Conservation (phyloP, 345 rosid genomes). For the Dipteronia dyeriana region DNA sequence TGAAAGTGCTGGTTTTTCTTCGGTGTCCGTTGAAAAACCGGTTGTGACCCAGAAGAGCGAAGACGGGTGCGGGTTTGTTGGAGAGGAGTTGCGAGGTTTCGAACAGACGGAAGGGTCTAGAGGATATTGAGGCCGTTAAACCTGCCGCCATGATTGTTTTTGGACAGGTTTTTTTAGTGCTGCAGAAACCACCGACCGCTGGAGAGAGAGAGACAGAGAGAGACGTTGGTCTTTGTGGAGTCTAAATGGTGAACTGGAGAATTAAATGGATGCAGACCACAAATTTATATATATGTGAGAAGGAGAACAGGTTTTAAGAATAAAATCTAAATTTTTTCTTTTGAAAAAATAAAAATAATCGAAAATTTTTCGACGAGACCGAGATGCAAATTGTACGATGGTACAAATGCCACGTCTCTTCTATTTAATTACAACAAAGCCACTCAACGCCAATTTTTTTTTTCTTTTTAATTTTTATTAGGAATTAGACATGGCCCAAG, state of each 20-base stretch:
- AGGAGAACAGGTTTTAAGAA: not conserved
- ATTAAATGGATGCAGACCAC: slow-evolving; percentile 48
- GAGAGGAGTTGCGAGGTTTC: slow-evolving; percentile 28
- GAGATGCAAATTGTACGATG: not conserved
- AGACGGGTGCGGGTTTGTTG: slow-evolving; percentile 35
- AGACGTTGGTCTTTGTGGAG: not conserved
- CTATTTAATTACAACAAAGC: not conserved
- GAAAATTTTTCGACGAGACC: too few species aligned
- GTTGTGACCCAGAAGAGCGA: slow-evolving; percentile 26
- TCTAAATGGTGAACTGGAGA: not conserved
- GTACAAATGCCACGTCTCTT: not conserved
- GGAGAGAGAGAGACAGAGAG: slow-evolving; percentile 13
- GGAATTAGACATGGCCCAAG: not conserved
- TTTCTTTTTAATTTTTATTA: not conserved
- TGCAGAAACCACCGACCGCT: not conserved
- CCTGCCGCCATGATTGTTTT: slow-evolving; percentile 67
- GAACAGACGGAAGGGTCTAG: slow-evolving; percentile 42
- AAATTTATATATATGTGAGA: not conserved
- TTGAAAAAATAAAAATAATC: too few species aligned
- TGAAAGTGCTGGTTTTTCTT: slow-evolving; percentile 32
- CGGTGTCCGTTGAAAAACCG: slow-evolving; percentile 7
- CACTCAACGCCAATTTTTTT: not conserved
- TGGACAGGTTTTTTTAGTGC: not conserved
- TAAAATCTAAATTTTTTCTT: not conserved
- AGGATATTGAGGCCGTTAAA: slow-evolving; percentile 44